Evolutionary conservation across 495 filamentous ascomycete species (phyloP), one percentile per base, ranked within the genome.

Genomic region (Hyphodiscus hymeniophilus): DNA sequence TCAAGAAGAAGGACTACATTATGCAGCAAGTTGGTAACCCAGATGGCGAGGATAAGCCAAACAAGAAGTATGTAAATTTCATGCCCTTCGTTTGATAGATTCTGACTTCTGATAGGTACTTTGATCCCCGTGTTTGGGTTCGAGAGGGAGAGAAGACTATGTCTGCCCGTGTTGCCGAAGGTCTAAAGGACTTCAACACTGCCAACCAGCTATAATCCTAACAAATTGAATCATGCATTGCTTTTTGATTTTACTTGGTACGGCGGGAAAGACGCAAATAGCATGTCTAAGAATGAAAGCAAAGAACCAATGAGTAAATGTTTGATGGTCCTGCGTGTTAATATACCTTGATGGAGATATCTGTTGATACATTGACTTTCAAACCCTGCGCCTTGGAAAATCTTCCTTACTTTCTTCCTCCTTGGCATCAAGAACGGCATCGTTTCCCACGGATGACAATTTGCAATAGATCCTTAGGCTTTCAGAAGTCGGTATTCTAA

Each of bases 141-240:
- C 85, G 91, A 51, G 89, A 94, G 73, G 91, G 91, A 60, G 91
- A 97, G 79, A 92, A 95, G 81, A 92, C 84, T 61, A 97, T 96
- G 91, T 80, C 74, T 56, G 73, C 75, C 54, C 83, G 91, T 60
- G 81, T 95, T 35, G 66, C 77, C 63, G 81, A 82, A 60, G 89
- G 81, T 30, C 80, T 99, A 45, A 72, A 80, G 53, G 92, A 95
- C 71, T 98, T 98, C 80, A 89, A 91, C 71, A 81, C 89, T 52
- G 77, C 88, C 57, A 77, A 77, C 60, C 78, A 91, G 69, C 69
- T 96, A 66, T 97, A 89, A 86, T 63, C 21, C 21, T 11, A 23
- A 31, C 38, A 39, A 47, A 47, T 34, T 34, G 36, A 34, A 16
- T 22, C 15, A 33, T 2, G 18, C 44, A 24, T 23, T 31, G 21